Percentiles rank a stretch among this genome's conserved stretches.
These are phyloP conservation scores for Scleromitrula shiraiana DNA, from an alignment of 2,329 filamentous ascomycete genomes.

Conservation along the genomic window DNA sequence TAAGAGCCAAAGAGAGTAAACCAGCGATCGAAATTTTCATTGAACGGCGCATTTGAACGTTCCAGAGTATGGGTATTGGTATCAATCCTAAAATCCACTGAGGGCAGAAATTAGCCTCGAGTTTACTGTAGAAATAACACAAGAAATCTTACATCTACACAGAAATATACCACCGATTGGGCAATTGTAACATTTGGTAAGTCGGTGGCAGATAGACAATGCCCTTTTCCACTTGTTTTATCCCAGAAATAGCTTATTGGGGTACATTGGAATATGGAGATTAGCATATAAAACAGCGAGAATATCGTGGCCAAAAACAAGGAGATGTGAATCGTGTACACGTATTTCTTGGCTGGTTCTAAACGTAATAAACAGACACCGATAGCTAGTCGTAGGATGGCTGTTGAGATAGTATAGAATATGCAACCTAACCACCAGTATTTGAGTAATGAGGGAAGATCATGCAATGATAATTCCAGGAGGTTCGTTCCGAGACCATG, in stretches of 20 bases:
- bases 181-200: neutral
- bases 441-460: neutral
- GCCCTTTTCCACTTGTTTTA: neutral
- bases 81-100: neutral
- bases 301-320: neutral
- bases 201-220: neutral
- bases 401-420: neutral
- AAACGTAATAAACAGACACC: neutral
- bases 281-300: neutral
- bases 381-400: neutral
- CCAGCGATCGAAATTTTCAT: neutral
- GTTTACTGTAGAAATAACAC: neutral
- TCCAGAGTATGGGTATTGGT: neutral
- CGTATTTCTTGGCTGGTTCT: neutral
- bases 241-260: neutral
- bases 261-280: neutral
- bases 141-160: neutral
- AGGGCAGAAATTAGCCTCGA: neutral
- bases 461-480: neutral
- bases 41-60: neutral
- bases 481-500: neutral
- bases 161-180: neutral
- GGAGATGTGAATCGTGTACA: neutral
- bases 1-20: neutral
- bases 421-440: neutral